These are phyloP conservation scores for Elaeis guineensis DNA, from an alignment of 176 grass and related monocot genomes.

Conservation along the genomic window DNA sequence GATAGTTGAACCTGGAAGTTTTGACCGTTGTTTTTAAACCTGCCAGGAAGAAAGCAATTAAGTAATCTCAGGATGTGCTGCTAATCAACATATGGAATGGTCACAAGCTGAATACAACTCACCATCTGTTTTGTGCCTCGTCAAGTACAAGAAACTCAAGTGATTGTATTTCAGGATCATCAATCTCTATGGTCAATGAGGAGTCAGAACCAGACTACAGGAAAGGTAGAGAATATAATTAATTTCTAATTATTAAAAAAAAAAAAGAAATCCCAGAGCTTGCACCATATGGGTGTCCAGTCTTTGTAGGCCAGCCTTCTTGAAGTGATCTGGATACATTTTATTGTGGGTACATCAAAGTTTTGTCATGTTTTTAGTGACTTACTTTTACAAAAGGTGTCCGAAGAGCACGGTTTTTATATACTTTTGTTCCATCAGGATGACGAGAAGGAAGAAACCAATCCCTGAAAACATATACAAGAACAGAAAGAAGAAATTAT, in stretches of 20 bases:
- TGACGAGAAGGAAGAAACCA: constrained; percentile 58
- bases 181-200: constrained; percentile 60
- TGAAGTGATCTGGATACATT: too few species aligned
- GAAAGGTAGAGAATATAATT: constrained; percentile 1
- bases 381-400: constrained; percentile 73
- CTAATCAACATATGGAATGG: constrained; percentile 3
- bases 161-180: constrained; percentile 64
- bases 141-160: constrained; percentile 88
- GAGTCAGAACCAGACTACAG: constrained; percentile 71
- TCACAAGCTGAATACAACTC: constrained; percentile 17
- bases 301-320: too few species aligned
- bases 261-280: too few species aligned
- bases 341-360: too few species aligned
- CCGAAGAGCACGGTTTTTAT: constrained; percentile 73
- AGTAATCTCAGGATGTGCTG: not conserved
- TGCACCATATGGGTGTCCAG: too few species aligned
- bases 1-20: constrained; percentile 76
- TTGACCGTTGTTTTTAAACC: constrained; percentile 84
- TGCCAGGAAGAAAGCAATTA: constrained; percentile 16
- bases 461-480: constrained; percentile 40
- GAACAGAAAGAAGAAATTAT: constrained; percentile 2
- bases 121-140: constrained; percentile 81
- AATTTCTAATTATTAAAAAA: not conserved
- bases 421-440: constrained; percentile 58
- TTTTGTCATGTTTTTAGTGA: not conserved